Evolutionary conservation across 1,284 basidiomycete genomes (phyloP).

Genomic region (Coniophora puteana): DNA sequence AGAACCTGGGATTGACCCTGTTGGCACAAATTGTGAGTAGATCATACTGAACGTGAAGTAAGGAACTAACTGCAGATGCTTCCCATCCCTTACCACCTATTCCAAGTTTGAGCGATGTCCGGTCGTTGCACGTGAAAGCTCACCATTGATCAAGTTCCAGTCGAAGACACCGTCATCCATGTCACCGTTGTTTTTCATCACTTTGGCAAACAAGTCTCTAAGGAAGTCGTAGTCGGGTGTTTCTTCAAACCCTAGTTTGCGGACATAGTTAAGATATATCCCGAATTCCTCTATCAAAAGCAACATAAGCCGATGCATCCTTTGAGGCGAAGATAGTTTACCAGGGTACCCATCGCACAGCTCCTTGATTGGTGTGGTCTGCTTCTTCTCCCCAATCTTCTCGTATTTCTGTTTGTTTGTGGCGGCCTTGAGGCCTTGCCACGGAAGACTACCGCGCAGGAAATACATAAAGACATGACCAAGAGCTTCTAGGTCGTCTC

Average conservation of each 20-base stretch:
- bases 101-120: not conserved
- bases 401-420: slow-evolving; percentile 99
- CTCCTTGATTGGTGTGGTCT: slow-evolving; percentile 93
- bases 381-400: slow-evolving; percentile 99
- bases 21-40: slow-evolving; percentile 11
- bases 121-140: slow-evolving; percentile 10
- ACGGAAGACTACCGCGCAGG: slow-evolving; percentile 87
- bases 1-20: slow-evolving; percentile 60
- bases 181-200: slow-evolving; percentile 86
- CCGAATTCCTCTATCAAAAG: slow-evolving; percentile 71
- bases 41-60: not conserved
- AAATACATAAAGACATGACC: slow-evolving; percentile 99
- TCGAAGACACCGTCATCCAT: slow-evolving; percentile 87
- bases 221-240: slow-evolving; percentile 96
- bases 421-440: slow-evolving; percentile 96
- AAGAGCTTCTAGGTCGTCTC: slow-evolving; percentile 92
- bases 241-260: slow-evolving; percentile 89
- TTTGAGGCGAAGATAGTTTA: slow-evolving; percentile 26
- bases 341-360: slow-evolving; percentile 91
- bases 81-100: slow-evolving; percentile 94
- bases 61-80: slow-evolving; percentile 60
- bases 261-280: slow-evolving; percentile 87
- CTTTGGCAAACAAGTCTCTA: slow-evolving; percentile 88
- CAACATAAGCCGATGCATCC: slow-evolving; percentile 6
- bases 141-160: slow-evolving; percentile 84